phyloP scores from a whole-genome alignment of 371 early-diverging fungal species.

The Syncephalis fuscata region DNA sequence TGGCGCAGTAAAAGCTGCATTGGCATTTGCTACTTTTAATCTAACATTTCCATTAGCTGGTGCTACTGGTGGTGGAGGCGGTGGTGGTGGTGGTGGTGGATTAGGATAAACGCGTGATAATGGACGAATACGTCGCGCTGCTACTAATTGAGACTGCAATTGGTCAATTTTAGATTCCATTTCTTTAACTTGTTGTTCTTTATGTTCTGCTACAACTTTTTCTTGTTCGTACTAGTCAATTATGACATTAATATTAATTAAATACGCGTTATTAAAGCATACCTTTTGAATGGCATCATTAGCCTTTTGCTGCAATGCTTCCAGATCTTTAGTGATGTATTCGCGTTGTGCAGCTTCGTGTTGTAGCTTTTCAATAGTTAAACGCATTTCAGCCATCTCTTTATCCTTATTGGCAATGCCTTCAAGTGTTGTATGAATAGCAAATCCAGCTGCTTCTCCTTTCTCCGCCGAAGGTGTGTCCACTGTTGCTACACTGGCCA shows the following conservation, averaged over 20 bases:
- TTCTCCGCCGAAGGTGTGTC: not conserved
- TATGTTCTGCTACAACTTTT: too few relatives aligned
- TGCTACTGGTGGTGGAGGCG: slow-evolving; percentile 4
- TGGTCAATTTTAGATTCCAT: not conserved
- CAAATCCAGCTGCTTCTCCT: not conserved
- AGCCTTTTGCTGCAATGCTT: not conserved
- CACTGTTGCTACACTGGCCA: not conserved
- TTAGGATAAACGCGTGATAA: not conserved
- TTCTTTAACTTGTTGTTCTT: not conserved
- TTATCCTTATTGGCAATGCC: not conserved
- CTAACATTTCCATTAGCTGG: not conserved
- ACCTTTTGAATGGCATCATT: not conserved
- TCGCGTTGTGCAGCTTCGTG: too few relatives aligned
- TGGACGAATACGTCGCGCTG: not conserved
- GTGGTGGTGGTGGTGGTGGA: slow-evolving; percentile 15
- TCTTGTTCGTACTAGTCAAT: too few relatives aligned
- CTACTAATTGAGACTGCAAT: not conserved
- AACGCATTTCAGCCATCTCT: not conserved
- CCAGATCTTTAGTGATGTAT: not conserved
- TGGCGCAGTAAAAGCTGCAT: not conserved
- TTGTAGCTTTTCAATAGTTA: not conserved
- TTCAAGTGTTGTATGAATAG: not conserved
- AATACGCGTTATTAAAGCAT: not conserved
- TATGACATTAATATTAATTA: too few relatives aligned
- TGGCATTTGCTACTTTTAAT: not conserved